These are phyloP conservation scores for Neoscytalidium dimidiatum DNA, from an alignment of 2,329 filamentous ascomycete species.

Conservation along the genomic window DNA sequence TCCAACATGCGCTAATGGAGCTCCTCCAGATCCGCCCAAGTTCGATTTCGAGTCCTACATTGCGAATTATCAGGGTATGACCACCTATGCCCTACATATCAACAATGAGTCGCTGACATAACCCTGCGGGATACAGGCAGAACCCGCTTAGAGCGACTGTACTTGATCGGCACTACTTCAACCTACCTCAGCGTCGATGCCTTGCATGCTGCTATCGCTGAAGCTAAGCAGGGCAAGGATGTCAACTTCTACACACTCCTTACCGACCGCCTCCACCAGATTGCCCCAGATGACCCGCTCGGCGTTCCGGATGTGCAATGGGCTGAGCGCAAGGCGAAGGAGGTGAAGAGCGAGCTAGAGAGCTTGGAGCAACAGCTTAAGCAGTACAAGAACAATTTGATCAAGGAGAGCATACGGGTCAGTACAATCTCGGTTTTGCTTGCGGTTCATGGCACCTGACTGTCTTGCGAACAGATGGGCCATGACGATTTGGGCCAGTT, in stretches of 20 bases:
- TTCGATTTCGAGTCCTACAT: conserved; percentile 92
- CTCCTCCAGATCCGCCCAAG: conserved; percentile 69
- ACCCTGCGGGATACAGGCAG: conserved; percentile 57
- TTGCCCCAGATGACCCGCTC: conserved; percentile 68
- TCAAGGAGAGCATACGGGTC: conserved; percentile 95
- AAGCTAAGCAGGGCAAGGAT: conserved; percentile 77
- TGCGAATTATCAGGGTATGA: conserved; percentile 78
- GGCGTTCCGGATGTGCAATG: conserved; percentile 70
- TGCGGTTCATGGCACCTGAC: not conserved
- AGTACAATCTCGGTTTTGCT: conserved; percentile 14
- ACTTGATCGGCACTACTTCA: conserved; percentile 78
- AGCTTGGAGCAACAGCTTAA: conserved; percentile 84
- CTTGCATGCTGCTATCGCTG: conserved; percentile 71
- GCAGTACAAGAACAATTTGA: conserved; percentile 93
- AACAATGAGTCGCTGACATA: not conserved
- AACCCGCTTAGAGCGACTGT: conserved; percentile 77
- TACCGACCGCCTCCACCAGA: conserved; percentile 63
- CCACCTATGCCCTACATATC: not conserved
- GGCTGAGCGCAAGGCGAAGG: conserved; percentile 67
- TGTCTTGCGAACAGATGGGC: conserved; percentile 67
- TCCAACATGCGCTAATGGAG: not conserved
- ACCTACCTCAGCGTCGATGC: conserved; percentile 77
- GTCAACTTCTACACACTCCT: conserved; percentile 70
- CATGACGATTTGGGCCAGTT: conserved; percentile 90
- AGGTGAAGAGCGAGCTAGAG: conserved; percentile 69